These are phyloP conservation scores for Podosphaera xanthii DNA, from an alignment of 2,329 filamentous ascomycete genomes.

Conservation along the genomic window DNA sequence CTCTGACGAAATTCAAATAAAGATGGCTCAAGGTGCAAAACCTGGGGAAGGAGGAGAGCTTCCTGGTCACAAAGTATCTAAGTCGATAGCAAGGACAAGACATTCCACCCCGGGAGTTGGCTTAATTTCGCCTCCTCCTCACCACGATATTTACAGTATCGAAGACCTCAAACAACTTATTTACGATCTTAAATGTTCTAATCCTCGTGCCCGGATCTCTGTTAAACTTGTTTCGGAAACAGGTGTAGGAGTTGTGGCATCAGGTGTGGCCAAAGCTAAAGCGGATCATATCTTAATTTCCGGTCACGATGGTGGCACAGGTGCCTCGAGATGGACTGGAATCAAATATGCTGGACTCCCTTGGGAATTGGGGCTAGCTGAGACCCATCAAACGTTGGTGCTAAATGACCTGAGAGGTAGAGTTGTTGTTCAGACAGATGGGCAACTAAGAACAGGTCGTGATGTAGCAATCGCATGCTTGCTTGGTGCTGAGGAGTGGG, in stretches of 20 bases:
- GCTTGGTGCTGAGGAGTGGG: slow-evolving; percentile 94
- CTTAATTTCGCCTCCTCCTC: slow-evolving; percentile 83
- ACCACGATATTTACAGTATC: slow-evolving; percentile 97
- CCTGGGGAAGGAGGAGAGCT: slow-evolving; percentile 94
- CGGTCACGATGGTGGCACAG: slow-evolving; percentile 88
- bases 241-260: slow-evolving; percentile 90
- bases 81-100: slow-evolving; percentile 78
- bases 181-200: slow-evolving; percentile 92
- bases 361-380: slow-evolving; percentile 88
- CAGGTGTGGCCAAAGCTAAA: slow-evolving; percentile 92
- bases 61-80: slow-evolving; percentile 88
- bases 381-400: slow-evolving; percentile 90
- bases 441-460: slow-evolving; percentile 75
- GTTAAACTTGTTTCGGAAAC: slow-evolving; percentile 97
- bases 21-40: slow-evolving; percentile 98
- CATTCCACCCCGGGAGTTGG: slow-evolving; percentile 93
- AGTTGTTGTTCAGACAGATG: slow-evolving; percentile 90
- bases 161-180: slow-evolving; percentile 96
- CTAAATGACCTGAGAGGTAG: slow-evolving; percentile 88
- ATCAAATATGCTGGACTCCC: slow-evolving; percentile 96
- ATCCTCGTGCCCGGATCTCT: slow-evolving; percentile 74
- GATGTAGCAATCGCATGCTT: slow-evolving; percentile 89
- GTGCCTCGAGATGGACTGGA: slow-evolving; percentile 91
- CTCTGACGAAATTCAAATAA: slow-evolving; percentile 91
- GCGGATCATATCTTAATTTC: slow-evolving; percentile 93